Evolutionary conservation across 805 yeast species (phyloP).

Genomic region (Yamadazyma kitorensis): DNA sequence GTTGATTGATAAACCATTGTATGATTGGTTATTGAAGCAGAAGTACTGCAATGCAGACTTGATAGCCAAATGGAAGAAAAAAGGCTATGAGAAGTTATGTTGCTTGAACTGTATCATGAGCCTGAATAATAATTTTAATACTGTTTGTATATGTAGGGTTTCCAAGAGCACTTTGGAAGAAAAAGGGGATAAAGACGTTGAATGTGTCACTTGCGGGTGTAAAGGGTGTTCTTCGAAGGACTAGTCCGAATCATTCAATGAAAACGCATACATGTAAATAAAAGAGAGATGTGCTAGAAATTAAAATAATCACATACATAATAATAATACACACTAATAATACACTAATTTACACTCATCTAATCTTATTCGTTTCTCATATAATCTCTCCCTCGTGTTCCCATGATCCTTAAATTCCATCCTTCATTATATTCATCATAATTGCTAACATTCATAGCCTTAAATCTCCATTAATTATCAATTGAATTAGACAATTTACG

Average conservation of each 20-base stretch:
- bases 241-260: constrained; percentile 33
- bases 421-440: not conserved
- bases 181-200: constrained; percentile 28
- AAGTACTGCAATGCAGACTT: constrained; percentile 64
- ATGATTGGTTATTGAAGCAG: constrained; percentile 69
- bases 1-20: constrained; percentile 62
- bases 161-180: constrained; percentile 55
- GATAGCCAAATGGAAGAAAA: constrained; percentile 79
- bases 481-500: constrained; percentile 7
- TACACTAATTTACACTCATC: constrained; percentile 8
- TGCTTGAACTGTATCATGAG: constrained; percentile 75
- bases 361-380: too few species aligned
- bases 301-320: too few species aligned
- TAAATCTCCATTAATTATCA: not conserved
- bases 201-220: constrained; percentile 83
- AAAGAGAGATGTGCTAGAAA: too few species aligned
- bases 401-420: not conserved
- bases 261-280: too few species aligned
- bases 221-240: constrained; percentile 79
- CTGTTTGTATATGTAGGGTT: constrained; percentile 82
- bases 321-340: constrained; percentile 4
- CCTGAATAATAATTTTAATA: constrained; percentile 58
- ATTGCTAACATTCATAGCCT: not conserved
- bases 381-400: too few species aligned
- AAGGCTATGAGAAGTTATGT: constrained; percentile 84